Evolutionary conservation across 176 grass and related monocot genomes (phyloP), one percentile per base, ranked within the genome.

Genomic region (Oryza meridionalis): DNA sequence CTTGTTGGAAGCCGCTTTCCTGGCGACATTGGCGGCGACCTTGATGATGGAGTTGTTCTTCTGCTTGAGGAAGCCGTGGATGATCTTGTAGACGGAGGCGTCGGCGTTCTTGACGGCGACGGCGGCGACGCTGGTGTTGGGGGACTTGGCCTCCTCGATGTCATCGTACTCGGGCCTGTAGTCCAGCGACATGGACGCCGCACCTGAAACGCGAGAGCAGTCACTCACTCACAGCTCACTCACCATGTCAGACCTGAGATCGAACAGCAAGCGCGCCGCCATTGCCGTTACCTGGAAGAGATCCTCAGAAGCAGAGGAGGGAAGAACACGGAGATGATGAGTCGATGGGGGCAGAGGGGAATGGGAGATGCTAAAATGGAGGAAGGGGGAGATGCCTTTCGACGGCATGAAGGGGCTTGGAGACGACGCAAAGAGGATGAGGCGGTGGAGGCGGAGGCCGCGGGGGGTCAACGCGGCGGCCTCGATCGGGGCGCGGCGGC

Each of bases 11-110:
- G 88, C 93, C n/a, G 88, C 83, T 70, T 83, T 92, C 45, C 82
- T 83, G 29, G 88, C 86, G 59, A 90, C 86, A 27, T 85, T 92
- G 21, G 75, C 69, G 7, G 86, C 85, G 74, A 84, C 88, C 73
- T 43, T 89, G 86, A 97, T 88, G 77, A 90, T 76, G 68, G 92
- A 94, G 77, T 77, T 90, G 78, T 92, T 97, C 82, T 89, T 89
- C 82, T 92, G 88, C 84, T 97, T 97, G 17, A 94, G 72, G 85
- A 89, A 89, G n/a, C 88, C 84, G 45, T 89, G 81, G 85, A 97
- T 78, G 63, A 90, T 88, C 70, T 84, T 88, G 85, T 87, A 88
- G 31, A 90, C 72, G n/a, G 92, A 90, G 31, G 85, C 80, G 77
- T 92, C 84, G 75, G 61, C 84, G 70, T 93, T 93, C 71, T 72